These are phyloP conservation scores for Trametes hirsuta DNA, from an alignment of 1,284 basidiomycete species.

Conservation along the genomic window DNA sequence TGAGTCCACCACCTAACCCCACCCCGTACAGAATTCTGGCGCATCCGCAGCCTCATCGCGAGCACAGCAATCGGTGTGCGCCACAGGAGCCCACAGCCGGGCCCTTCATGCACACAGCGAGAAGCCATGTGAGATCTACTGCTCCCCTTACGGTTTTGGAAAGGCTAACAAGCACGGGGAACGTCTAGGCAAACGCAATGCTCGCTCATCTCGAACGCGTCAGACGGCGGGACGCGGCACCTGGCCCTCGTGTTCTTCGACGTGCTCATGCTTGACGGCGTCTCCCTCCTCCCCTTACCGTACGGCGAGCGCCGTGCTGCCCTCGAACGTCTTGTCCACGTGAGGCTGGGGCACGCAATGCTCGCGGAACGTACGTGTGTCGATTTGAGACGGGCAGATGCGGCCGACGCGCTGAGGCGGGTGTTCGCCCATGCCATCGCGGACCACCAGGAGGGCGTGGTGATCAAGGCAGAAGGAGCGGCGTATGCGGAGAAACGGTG, in stretches of 20 bases:
- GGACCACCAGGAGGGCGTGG: constrained; percentile 64
- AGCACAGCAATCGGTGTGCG: constrained; percentile 57
- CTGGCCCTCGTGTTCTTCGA: constrained; percentile 88
- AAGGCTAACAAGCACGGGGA: background rate
- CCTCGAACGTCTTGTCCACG: constrained; percentile 59
- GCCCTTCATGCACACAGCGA: constrained; percentile 3
- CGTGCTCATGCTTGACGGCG: constrained; percentile 65
- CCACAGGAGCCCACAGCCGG: constrained; percentile 10
- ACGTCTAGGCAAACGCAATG: constrained; percentile 36
- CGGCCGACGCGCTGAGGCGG: constrained; percentile 40
- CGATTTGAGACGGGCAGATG: constrained; percentile 23
- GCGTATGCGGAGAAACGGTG: constrained; percentile 62
- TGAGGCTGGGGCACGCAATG: constrained; percentile 60
- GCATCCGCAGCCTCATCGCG: constrained; percentile 60
- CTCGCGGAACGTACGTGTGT: constrained; percentile 56
- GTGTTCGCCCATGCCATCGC: constrained; percentile 58
- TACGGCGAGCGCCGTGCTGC: constrained; percentile 63
- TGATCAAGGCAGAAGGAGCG: constrained; percentile 76
- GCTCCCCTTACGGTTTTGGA: background rate
- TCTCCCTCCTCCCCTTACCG: constrained; percentile 54
- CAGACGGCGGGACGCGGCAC: constrained; percentile 50
- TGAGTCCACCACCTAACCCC: background rate
- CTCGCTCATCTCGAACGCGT: constrained; percentile 52
- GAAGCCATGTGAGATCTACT: constrained; percentile 6
- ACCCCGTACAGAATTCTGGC: constrained; percentile 66